Conservation (phyloP, 495 filamentous ascomycete genomes). For the Mycothermus thermophilus region DNA sequence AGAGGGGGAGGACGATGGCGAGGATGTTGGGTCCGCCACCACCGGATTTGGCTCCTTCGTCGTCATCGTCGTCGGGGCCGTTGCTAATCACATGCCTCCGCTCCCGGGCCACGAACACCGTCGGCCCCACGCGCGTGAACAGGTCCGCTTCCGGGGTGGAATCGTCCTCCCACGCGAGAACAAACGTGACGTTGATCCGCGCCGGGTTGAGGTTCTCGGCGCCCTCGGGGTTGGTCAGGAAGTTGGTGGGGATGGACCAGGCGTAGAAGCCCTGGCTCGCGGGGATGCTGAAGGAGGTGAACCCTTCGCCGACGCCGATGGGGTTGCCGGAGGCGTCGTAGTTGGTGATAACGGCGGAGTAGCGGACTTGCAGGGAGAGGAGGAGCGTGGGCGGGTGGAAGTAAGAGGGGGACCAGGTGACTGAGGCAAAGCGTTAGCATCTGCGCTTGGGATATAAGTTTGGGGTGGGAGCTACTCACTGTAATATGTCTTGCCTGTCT, state of each 20-base stretch:
- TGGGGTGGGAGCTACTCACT: slow-evolving; percentile 5
- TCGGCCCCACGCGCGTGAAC: slow-evolving; percentile 3
- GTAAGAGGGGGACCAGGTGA: slow-evolving; percentile 17
- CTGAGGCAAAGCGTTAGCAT: slow-evolving; percentile 8
- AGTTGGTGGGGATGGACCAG: slow-evolving; percentile 12
- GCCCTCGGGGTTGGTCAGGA: slow-evolving; percentile 2
- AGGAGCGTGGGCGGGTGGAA: slow-evolving; percentile 7
- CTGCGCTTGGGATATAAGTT: too few relatives aligned
- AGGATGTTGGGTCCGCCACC: slow-evolving; percentile 1
- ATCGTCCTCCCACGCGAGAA: slow-evolving; percentile 6
- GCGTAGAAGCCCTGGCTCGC: slow-evolving; percentile 14
- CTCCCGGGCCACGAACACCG: slow-evolving; percentile 9
- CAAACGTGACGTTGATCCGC: slow-evolving; percentile 8
- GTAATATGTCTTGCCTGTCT: slow-evolving; percentile 17
- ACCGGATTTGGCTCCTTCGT: neutral
- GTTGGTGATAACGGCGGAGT: neutral
- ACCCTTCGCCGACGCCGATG: neutral
- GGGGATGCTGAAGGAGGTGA: slow-evolving; percentile 5
- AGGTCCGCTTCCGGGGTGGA: neutral
- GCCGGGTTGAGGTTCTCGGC: neutral
- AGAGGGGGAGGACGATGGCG: slow-evolving; percentile 15
- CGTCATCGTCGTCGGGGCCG: neutral
- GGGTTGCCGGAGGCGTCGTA: neutral
- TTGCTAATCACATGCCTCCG: neutral
- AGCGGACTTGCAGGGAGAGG: slow-evolving; percentile 6